Evolutionary conservation across 768 basidiomycete species (phyloP).

Genomic region (Suillus plorans): DNA sequence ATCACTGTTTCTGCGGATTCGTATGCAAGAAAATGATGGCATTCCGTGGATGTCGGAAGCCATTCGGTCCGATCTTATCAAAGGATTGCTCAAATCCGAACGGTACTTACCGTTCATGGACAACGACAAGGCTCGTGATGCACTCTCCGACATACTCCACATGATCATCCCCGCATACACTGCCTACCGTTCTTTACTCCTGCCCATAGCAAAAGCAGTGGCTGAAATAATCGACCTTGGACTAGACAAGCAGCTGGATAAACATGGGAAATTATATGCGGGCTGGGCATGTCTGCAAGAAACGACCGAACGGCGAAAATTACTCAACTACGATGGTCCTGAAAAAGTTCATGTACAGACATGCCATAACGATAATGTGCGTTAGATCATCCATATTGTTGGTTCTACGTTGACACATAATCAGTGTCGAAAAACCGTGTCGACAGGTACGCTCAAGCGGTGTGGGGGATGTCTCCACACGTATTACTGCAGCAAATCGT

Average conservation of each 20-base stretch:
- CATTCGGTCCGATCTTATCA: slow-evolving; percentile 19
- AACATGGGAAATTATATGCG: slow-evolving; percentile 17
- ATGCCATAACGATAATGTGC: slow-evolving; percentile 26
- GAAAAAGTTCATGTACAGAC: slow-evolving; percentile 21
- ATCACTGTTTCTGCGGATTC: slow-evolving; percentile 15
- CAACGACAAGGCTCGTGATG: slow-evolving; percentile 7
- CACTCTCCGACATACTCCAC: slow-evolving; percentile 15
- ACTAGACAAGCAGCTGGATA: slow-evolving; percentile 15
- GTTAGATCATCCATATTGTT: neutral
- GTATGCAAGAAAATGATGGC: slow-evolving; percentile 25
- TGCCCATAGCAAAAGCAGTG: slow-evolving; percentile 12
- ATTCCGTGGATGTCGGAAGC: slow-evolving; percentile 27
- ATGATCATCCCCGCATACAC: slow-evolving; percentile 24
- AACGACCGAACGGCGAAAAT: slow-evolving; percentile 15
- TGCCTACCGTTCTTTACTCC: slow-evolving; percentile 24
- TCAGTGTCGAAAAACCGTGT: slow-evolving; percentile 23
- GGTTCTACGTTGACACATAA: neutral
- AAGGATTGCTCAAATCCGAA: slow-evolving; percentile 26
- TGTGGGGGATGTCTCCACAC: slow-evolving; percentile 29
- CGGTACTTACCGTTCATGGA: slow-evolving; percentile 19
- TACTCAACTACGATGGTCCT: slow-evolving; percentile 18
- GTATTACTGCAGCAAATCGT: slow-evolving; percentile 27
- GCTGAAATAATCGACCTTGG: slow-evolving; percentile 8
- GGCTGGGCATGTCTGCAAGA: slow-evolving; percentile 24
- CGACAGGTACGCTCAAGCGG: slow-evolving; percentile 21